A percentile compares a stretch with the other conserved stretches of the same genome.
Evolutionary conservation across 2,329 filamentous ascomycete species (phyloP).

Genomic region (Eutypella sp.): DNA sequence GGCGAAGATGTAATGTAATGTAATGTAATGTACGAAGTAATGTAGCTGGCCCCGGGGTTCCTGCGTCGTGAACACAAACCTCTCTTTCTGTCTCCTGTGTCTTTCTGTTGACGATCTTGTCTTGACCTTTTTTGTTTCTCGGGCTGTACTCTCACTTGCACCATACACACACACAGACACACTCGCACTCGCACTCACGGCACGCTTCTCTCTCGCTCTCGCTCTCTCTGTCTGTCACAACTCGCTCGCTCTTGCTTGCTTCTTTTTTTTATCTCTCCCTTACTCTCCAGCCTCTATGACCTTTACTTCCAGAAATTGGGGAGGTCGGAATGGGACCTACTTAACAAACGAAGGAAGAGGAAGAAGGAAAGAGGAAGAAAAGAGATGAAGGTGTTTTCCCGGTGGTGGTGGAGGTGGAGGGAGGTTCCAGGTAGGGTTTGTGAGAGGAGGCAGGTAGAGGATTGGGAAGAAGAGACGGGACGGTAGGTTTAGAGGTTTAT

Average conservation of each 20-base stretch:
- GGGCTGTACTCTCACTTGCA: neutral
- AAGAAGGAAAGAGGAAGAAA: constrained; percentile 28
- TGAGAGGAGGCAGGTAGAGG: constrained; percentile 18
- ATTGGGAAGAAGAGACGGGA: constrained; percentile 5
- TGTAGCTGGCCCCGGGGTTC: too few species aligned
- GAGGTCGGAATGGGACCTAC: constrained; percentile 29
- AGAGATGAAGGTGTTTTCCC: constrained; percentile 28
- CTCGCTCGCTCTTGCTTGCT: too few species aligned
- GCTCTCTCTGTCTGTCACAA: too few species aligned
- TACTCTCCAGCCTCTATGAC: constrained; percentile 13
- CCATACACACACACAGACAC: constrained; percentile 7
- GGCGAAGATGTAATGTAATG: too few species aligned
- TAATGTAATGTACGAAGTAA: neutral
- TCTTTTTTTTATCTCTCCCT: constrained; percentile 6
- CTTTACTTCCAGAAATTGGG: constrained; percentile 26
- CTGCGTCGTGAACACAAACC: neutral
- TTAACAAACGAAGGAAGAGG: constrained; percentile 27
- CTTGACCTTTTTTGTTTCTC: neutral
- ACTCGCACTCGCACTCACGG: constrained; percentile 3
- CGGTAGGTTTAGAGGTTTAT: constrained; percentile 5
- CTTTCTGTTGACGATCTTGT: neutral
- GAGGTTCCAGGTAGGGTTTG: constrained; percentile 14
- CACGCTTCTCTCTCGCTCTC: constrained; percentile 1
- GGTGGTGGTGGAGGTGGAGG: constrained; percentile 18
- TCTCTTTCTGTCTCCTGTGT: neutral